These are phyloP conservation scores for Alternaria ethzedia DNA, from an alignment of 2,329 filamentous ascomycete species.

Conservation along the genomic window DNA sequence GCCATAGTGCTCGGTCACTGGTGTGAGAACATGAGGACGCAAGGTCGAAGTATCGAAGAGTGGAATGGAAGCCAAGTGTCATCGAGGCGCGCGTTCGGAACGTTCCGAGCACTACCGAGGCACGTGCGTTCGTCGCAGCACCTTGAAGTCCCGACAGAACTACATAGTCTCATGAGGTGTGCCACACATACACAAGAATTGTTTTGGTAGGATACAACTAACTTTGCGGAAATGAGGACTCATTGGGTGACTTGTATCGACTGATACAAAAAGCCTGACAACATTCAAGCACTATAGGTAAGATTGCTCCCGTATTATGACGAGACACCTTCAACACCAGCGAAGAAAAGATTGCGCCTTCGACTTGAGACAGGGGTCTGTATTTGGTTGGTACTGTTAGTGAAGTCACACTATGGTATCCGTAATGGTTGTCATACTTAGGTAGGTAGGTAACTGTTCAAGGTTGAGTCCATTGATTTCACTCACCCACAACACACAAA, in stretches of 20 bases:
- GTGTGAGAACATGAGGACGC: neutral
- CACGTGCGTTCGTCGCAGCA: slow-evolving; percentile 4
- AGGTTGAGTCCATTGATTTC: neutral
- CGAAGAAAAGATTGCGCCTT: neutral
- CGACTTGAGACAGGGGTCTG: neutral
- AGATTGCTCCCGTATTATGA: neutral
- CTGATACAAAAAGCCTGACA: neutral
- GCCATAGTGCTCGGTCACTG: slow-evolving; percentile 26
- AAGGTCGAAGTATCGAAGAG: neutral
- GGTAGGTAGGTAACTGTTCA: too few relatives aligned
- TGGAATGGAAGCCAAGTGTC: slow-evolving; percentile 13
- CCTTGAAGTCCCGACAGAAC: neutral
- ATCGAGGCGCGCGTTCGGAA: slow-evolving; percentile 6
- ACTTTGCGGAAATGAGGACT: neutral
- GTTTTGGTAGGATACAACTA: neutral
- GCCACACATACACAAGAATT: neutral
- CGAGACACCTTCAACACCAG: neutral
- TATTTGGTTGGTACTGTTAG: neutral
- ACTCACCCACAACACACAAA: neutral
- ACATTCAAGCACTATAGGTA: neutral
- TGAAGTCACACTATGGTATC: neutral
- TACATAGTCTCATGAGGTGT: neutral
- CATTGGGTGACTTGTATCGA: neutral
- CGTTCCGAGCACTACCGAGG: slow-evolving; percentile 7
- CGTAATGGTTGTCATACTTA: neutral